Evolutionary conservation across 176 grass and related monocot genomes (phyloP).

Genomic region (Triticum turgidum): DNA sequence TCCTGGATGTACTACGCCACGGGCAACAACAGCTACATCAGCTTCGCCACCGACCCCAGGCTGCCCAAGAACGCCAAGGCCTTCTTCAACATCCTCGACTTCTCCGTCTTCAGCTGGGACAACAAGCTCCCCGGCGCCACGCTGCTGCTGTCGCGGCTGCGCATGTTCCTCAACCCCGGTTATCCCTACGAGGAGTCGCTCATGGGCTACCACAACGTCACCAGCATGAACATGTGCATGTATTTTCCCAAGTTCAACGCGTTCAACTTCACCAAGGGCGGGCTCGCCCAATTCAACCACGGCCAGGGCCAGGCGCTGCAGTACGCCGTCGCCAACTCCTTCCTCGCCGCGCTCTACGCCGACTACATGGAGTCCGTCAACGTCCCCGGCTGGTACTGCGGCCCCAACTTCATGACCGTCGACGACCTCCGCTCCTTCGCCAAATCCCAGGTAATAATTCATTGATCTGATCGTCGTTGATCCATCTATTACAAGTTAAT

Average conservation of each 20-base stretch:
- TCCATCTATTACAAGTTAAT: too few species aligned
- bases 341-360: constrained; percentile 80
- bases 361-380: constrained; percentile 82
- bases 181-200: constrained; percentile 96
- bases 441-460: constrained; percentile 55
- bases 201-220: constrained; percentile 65
- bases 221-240: constrained; percentile 80
- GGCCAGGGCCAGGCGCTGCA: constrained; percentile 67
- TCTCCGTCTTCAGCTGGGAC: constrained; percentile 94
- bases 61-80: constrained; percentile 79
- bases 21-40: constrained; percentile 74
- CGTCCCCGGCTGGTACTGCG: constrained; percentile 87
- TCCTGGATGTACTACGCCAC: constrained; percentile 98
- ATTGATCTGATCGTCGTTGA: too few species aligned
- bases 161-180: constrained; percentile 88
- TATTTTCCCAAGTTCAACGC: constrained; percentile 50
- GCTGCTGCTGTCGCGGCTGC: constrained; percentile 71
- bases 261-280: constrained; percentile 80
- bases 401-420: constrained; percentile 71
- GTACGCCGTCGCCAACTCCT: constrained; percentile 69
- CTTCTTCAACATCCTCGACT: constrained; percentile 55
- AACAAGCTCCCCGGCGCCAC: constrained; percentile 91
- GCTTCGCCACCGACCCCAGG: constrained; percentile 73
- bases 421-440: constrained; percentile 60
- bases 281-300: constrained; percentile 76